phyloP scores from a whole-genome alignment of 2,329 filamentous ascomycete species.

The Monosporascus ibericus region DNA sequence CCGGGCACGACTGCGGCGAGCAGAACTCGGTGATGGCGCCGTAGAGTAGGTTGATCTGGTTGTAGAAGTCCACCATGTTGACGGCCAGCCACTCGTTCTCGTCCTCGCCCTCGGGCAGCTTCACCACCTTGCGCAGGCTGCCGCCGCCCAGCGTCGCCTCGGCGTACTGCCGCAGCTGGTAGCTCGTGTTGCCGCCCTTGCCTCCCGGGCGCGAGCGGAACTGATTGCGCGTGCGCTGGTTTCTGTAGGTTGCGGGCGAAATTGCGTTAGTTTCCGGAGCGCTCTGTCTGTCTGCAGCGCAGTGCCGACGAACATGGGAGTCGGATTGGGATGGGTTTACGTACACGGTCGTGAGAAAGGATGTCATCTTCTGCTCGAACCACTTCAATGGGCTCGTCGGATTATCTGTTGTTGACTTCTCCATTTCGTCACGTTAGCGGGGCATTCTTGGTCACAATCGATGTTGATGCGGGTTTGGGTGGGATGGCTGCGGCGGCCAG shows the following conservation, averaged over 20 bases:
- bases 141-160: slow-evolving; percentile 94
- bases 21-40: slow-evolving; percentile 99
- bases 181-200: slow-evolving; percentile 78
- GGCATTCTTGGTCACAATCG: slow-evolving; percentile 1
- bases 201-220: slow-evolving; percentile 76
- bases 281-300: background rate
- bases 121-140: slow-evolving; percentile 91
- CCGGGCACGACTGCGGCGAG: slow-evolving; percentile 91
- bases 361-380: slow-evolving; percentile 52
- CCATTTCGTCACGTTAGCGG: slow-evolving; percentile 19
- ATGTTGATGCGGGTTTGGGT: background rate
- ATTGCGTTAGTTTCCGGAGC: slow-evolving; percentile 22
- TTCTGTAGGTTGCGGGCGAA: slow-evolving; percentile 45
- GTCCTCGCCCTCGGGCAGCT: slow-evolving; percentile 94
- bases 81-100: slow-evolving; percentile 97
- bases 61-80: slow-evolving; percentile 99
- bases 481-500: background rate
- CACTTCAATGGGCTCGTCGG: slow-evolving; percentile 10
- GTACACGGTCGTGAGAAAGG: slow-evolving; percentile 66
- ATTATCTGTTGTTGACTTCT: slow-evolving; percentile 12
- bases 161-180: slow-evolving; percentile 95
- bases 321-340: slow-evolving; percentile 13
- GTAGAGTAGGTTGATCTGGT: slow-evolving; percentile 98
- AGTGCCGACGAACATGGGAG: background rate
- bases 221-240: slow-evolving; percentile 80